phyloP scores from a whole-genome alignment of 805 yeast species.

The Cyberlindnera maritima region DNA sequence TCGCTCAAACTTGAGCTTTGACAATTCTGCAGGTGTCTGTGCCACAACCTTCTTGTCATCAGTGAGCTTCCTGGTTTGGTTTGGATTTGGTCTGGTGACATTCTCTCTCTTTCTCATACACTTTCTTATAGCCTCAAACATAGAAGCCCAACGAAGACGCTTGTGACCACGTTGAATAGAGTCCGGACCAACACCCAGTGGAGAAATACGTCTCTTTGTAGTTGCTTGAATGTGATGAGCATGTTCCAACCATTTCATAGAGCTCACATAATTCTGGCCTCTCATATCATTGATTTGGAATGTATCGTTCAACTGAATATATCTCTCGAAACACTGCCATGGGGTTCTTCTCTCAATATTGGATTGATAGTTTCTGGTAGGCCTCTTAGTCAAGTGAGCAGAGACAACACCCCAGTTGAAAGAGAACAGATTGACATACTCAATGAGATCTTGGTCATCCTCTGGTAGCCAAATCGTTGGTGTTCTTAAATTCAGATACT shows the following conservation, averaged over 20 bases:
- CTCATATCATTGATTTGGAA: constrained; percentile 85
- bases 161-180: constrained; percentile 92
- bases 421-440: constrained; percentile 78
- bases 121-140: constrained; percentile 94
- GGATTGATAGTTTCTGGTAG: constrained; percentile 71
- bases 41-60: constrained; percentile 48
- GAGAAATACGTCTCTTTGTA: constrained; percentile 84
- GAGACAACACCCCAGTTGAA: constrained; percentile 94
- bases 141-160: constrained; percentile 90
- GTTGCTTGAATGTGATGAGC: constrained; percentile 87
- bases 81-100: constrained; percentile 56
- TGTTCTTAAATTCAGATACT: constrained; percentile 75
- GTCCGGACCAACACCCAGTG: constrained; percentile 90
- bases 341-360: constrained; percentile 95
- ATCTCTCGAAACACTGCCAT: constrained; percentile 98
- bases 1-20: constrained; percentile 78
- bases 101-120: constrained; percentile 86
- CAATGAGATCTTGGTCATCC: constrained; percentile 79
- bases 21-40: constrained; percentile 81
- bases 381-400: constrained; percentile 65
- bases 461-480: constrained; percentile 97
- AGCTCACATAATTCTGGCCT: constrained; percentile 78
- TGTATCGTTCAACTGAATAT: constrained; percentile 86
- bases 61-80: constrained; percentile 38
- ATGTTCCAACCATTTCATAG: constrained; percentile 89